Base-by-base conservation (phyloP, 2,329 filamentous ascomycete species). In the Apiospora arundinis region DNA sequence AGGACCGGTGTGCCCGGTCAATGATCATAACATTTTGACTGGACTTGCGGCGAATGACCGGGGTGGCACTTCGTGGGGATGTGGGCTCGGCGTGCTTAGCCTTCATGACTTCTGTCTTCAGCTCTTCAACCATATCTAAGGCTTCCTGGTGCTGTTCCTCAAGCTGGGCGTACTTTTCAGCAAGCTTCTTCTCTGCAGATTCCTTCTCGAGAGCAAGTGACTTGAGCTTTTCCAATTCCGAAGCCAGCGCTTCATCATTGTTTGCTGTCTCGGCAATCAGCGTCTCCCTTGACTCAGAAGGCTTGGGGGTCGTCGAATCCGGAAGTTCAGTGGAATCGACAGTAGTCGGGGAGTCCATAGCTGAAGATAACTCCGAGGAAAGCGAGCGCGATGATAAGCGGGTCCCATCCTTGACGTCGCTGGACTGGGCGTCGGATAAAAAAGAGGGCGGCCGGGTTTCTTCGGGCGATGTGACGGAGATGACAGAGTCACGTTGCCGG, bases 351-450 rank as follows among this genome's bases (percentile, higher is more conserved):
- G 92, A 93, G 78, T 93, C 93, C 88, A 92, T 90, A 86, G 90
- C 94, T 81, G 92, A 97, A 78, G 94, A 97, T 81, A 97, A 89
- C 84, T 98, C 96, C 84, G 94, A 96, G 75, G 94, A 98, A 76
- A 98, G 92, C 79, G 95, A 97, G 82, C 92, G 94, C 85, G 94
- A 95, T 78, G 93, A 95, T 82, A 93, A 93, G 79, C 86, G 83
- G 84, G 87, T 82, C 69, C 83, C 85, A 85, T 91, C 88, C 84
- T 92, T 95, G 81, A 89, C 84, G 80, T 91, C 92, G 83, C 89
- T 92, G 78, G 91, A 90, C 83, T 90, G 91, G 77, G 87, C 86
- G 79, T 95, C 92, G 74, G 91, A 94, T 89, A 96, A 92, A 91
- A 96, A 96, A 87, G 95, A 95, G 70, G 90, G 88, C 16, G 93